Evolutionary conservation across 495 filamentous ascomycete genomes (phyloP).

Genomic region (Tuber calosporum): DNA sequence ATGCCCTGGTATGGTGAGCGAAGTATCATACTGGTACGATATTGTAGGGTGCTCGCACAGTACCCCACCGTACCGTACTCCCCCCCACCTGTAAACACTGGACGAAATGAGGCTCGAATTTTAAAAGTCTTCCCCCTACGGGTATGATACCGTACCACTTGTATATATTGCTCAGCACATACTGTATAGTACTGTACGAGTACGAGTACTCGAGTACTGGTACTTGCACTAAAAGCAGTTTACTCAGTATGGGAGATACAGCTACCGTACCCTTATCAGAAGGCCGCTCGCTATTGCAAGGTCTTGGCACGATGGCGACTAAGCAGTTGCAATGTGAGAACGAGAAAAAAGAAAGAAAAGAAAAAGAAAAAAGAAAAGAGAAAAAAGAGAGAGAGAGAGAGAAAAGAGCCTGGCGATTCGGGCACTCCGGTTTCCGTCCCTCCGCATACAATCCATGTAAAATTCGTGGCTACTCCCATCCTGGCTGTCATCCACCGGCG

Average conservation of each 20-base stretch:
- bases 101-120: not conserved
- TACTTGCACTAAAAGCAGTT: not conserved
- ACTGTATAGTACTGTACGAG: too few species aligned
- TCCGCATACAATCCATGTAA: conserved; percentile 19
- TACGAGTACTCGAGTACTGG: too few species aligned
- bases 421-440: conserved; percentile 26
- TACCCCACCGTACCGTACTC: not conserved
- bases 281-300: not conserved
- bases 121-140: not conserved
- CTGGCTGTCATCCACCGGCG: conserved; percentile 22
- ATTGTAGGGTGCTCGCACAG: not conserved
- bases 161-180: too few species aligned
- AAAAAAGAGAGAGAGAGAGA: not conserved
- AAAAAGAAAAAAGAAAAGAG: not conserved
- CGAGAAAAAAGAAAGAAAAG: too few species aligned
- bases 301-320: not conserved
- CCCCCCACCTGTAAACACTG: not conserved
- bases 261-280: not conserved
- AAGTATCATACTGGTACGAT: too few species aligned
- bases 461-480: conserved; percentile 10
- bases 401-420: conserved; percentile 16
- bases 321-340: not conserved
- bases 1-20: not conserved
- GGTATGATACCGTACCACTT: not conserved
- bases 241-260: not conserved